Conservation (phyloP, 2,329 filamentous ascomycete genomes). For the Fusarium albosuccineum region DNA sequence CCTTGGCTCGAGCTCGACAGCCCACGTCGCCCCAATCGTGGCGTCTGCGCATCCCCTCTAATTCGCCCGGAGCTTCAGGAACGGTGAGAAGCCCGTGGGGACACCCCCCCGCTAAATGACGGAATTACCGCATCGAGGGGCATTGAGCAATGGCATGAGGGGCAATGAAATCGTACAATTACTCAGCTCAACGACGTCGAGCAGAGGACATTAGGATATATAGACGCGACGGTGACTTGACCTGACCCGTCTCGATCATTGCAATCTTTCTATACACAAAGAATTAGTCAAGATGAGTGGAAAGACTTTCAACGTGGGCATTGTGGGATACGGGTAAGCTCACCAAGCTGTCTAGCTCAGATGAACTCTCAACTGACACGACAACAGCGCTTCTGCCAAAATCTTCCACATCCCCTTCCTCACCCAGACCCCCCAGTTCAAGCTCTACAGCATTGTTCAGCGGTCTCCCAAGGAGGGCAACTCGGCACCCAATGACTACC, state of each 20-base stretch:
- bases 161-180: constrained; percentile 16
- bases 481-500: constrained; percentile 78
- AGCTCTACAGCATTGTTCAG: constrained; percentile 81
- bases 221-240: background rate
- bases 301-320: constrained; percentile 63
- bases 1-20: constrained; percentile 11
- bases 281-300: constrained; percentile 45
- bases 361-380: constrained; percentile 35
- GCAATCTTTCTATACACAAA: background rate
- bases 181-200: constrained; percentile 1
- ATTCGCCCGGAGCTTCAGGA: constrained; percentile 20
- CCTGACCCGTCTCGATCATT: background rate
- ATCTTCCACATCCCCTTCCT: constrained; percentile 89
- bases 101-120: constrained; percentile 40
- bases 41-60: constrained; percentile 10
- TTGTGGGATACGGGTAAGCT: constrained; percentile 65
- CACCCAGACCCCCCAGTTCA: constrained; percentile 71
- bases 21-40: constrained; percentile 31
- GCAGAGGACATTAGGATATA: background rate
- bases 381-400: constrained; percentile 72
- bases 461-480: constrained; percentile 73
- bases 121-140: constrained; percentile 34
- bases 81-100: constrained; percentile 41
- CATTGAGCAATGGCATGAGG: constrained; percentile 12
- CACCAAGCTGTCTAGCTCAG: constrained; percentile 10